Percentiles rank a stretch among this genome's conserved stretches.
phyloP scores from a whole-genome alignment of 257 asterid species.

The Solanum arcanum region DNA sequence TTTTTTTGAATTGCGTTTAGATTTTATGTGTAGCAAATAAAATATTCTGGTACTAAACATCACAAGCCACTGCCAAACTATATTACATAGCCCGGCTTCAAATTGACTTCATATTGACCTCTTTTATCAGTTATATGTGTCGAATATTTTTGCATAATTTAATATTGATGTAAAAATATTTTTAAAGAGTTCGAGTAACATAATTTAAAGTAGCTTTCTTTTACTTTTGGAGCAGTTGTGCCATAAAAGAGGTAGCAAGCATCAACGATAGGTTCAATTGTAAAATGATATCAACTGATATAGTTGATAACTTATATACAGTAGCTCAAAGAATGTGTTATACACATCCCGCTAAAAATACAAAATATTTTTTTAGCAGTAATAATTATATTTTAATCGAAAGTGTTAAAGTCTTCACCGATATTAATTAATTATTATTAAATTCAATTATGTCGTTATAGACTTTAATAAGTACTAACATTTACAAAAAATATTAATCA shows the following conservation, averaged over 20 bases:
- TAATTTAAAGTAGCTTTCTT: neutral
- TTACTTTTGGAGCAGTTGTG: neutral
- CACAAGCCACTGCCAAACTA: neutral
- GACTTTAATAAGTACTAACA: no score
- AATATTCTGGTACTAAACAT: neutral
- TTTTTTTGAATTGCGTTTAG: neutral
- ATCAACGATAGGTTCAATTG: neutral
- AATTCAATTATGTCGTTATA: no score
- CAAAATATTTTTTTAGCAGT: neutral
- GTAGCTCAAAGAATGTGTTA: neutral
- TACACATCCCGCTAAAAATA: neutral
- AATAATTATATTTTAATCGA: no score
- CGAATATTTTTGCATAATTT: neutral
- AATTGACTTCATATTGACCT: neutral
- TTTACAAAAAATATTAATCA: no score
- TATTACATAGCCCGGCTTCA: neutral
- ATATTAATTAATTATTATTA: no score
- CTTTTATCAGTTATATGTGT: neutral
- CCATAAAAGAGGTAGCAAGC: neutral
- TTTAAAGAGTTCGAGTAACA: fast-evolving
- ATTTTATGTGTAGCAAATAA: neutral
- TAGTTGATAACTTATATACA: neutral
- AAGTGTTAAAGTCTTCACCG: fast-evolving
- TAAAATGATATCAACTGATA: neutral
- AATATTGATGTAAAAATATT: fast-evolving